phyloP scores from a whole-genome alignment of 768 basidiomycete species.

The Tylopilus sp. region DNA sequence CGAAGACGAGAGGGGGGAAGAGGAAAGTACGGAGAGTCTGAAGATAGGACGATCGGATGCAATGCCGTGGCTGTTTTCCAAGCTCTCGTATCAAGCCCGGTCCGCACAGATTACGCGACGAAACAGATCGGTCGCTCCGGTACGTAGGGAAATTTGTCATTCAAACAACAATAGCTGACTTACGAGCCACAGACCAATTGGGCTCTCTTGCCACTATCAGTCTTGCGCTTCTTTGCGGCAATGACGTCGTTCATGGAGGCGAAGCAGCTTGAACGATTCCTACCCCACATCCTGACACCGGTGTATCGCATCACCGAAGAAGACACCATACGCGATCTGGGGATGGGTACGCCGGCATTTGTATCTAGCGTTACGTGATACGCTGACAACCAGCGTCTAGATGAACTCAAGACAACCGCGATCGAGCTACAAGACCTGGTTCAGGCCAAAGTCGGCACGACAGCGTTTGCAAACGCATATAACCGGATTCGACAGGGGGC shows the following conservation, averaged over 20 bases:
- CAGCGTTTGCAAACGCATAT: slow-evolving; percentile 76
- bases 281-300: slow-evolving; percentile 83
- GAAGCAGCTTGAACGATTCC: slow-evolving; percentile 56
- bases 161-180: not conserved
- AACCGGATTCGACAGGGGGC: slow-evolving; percentile 75
- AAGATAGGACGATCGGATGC: slow-evolving; percentile 39
- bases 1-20: slow-evolving; percentile 19
- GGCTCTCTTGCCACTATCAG: slow-evolving; percentile 75
- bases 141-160: not conserved
- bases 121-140: slow-evolving; percentile 42
- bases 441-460: slow-evolving; percentile 84
- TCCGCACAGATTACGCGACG: slow-evolving; percentile 71
- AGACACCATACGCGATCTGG: slow-evolving; percentile 71
- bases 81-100: slow-evolving; percentile 82
- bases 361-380: not conserved
- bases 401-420: slow-evolving; percentile 77
- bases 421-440: slow-evolving; percentile 85
- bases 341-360: slow-evolving; percentile 58
- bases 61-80: slow-evolving; percentile 91
- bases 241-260: slow-evolving; percentile 73
- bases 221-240: slow-evolving; percentile 92
- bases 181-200: slow-evolving; percentile 61
- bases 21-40: slow-evolving; percentile 12
- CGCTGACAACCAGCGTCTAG: slow-evolving; percentile 38
- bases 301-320: slow-evolving; percentile 87